Percentiles rank a stretch among this genome's conserved stretches.
phyloP scores from a whole-genome alignment of 352 stramenopile genomes.

The Globisporangium lucens region DNA sequence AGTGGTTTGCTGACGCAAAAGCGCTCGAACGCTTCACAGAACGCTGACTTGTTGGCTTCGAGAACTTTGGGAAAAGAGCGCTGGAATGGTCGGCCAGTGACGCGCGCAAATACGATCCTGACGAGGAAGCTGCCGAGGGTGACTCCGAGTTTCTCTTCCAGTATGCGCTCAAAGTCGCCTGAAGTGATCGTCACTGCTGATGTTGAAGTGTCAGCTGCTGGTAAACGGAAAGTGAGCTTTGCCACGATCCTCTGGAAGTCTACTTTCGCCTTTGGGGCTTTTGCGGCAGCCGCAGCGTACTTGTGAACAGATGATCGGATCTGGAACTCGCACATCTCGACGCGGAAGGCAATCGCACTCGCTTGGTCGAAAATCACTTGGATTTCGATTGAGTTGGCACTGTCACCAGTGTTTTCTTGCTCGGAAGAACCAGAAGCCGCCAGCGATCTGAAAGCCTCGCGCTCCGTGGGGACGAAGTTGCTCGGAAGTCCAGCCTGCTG shows the following conservation, averaged over 20 bases:
- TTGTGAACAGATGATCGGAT: conserved; percentile 30
- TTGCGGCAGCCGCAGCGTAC: conserved; percentile 10
- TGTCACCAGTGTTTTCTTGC: background rate
- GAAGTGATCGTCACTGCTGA: conserved; percentile 17
- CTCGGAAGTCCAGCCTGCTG: conserved; percentile 3
- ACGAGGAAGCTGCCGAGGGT: conserved; percentile 21
- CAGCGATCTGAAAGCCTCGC: conserved; percentile 10
- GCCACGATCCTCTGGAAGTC: conserved; percentile 29
- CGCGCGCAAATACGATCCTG: conserved; percentile 31
- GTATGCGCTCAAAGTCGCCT: conserved; percentile 22
- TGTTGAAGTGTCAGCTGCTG: background rate
- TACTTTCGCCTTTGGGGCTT: conserved; percentile 19
- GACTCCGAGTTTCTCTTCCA: conserved; percentile 38
- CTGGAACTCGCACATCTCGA: conserved; percentile 51
- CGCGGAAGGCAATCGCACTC: conserved; percentile 28
- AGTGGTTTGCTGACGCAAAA: conserved; percentile 32
- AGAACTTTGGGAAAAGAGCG: conserved; percentile 19
- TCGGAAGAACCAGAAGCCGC: background rate
- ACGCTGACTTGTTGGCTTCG: background rate
- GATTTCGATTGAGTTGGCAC: background rate
- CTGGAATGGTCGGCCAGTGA: conserved; percentile 20
- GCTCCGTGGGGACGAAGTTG: conserved; percentile 17
- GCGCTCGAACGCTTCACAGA: conserved; percentile 27
- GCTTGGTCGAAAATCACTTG: conserved; percentile 22
- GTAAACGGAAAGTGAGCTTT: conserved; percentile 21